Base-by-base conservation (phyloP, 2,329 filamentous ascomycete species). In the Colletotrichum plurivorum region DNA sequence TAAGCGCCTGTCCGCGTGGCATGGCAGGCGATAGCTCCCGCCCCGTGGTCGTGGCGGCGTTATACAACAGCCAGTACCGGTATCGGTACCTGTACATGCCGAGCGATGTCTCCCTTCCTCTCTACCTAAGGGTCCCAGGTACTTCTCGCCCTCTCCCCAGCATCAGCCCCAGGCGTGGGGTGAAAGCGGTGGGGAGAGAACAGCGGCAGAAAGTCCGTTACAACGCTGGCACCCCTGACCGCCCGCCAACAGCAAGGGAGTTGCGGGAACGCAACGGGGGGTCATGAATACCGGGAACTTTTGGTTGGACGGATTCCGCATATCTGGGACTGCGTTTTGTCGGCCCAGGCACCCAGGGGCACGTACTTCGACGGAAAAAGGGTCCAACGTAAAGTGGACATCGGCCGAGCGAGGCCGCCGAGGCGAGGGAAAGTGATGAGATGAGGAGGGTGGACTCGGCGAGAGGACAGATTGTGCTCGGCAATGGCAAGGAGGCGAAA, bases 111-210 rank as follows among this genome's bases (percentile, higher is more conserved):
- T 55, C 51, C 45, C 49, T 66, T 48, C 54, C 51, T 55, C 60
- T 48, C 51, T 36, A 4, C 31, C 31, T 66, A 55, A 69, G 66
- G 66, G 66, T 69, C 66, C 62, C 55, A 55, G 62, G 66, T 36
- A 60, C 51, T 69, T 66, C 45, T 53, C 61, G 56, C 65, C 43
- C 55, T 45, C 55, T 45, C 66, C 66, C 66, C 66, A 60, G 66
- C 62, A 69, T 69, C 49, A 56, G 66, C 66, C 62, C 67, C 67
- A 63, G 52, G 67, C 67, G 63, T 70, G 67, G 67, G 63, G 53
- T 70, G 67, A 46, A 67, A 55, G 64, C 64, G 63, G 67, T 70
- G 64, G 63, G 58, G 57, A 63, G 41, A 39, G 41, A 53, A 53
- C n/a, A 16, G 5, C 64, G 67, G 67, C 67, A 70, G 67, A 70